phyloP scores from a whole-genome alignment of 108 stramenopile genomes.

The Halocafeteria seosinensis region DNA sequence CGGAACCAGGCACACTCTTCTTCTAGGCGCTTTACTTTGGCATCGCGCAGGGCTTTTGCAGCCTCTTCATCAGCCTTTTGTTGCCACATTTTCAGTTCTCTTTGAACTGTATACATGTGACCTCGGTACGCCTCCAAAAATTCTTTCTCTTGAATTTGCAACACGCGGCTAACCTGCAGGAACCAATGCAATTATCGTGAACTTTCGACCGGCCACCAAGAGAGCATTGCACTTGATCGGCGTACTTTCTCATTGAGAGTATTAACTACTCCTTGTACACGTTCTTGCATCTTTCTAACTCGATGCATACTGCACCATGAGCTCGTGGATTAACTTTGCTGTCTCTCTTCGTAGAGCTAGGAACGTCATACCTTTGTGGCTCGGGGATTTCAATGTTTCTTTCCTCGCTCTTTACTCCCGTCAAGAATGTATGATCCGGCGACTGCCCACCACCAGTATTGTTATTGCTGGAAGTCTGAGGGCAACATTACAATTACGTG shows the following conservation, averaged over 20 bases:
- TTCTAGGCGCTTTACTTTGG: slow-evolving; percentile 18
- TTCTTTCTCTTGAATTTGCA: slow-evolving; percentile 32
- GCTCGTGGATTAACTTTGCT: too few species aligned
- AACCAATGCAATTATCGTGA: background rate
- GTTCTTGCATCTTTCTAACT: slow-evolving; percentile 28
- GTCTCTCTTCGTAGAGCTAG: too few species aligned
- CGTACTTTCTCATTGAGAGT: slow-evolving; percentile 22
- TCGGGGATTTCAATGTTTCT: too few species aligned
- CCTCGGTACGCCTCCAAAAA: slow-evolving; percentile 37
- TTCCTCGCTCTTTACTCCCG: too few species aligned
- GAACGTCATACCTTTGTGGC: too few species aligned
- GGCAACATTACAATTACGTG: too few species aligned
- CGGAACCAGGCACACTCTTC: slow-evolving; percentile 43
- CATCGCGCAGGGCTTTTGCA: slow-evolving; percentile 19
- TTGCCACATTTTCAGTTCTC: slow-evolving; percentile 28
- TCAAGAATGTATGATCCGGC: too few species aligned
- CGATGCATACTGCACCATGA: slow-evolving; percentile 23
- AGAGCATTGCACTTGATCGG: background rate
- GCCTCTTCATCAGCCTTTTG: slow-evolving; percentile 24
- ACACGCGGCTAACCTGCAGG: slow-evolving; percentile 18
- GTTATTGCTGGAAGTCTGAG: too few species aligned
- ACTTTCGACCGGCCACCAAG: background rate
- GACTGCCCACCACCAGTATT: too few species aligned
- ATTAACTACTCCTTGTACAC: slow-evolving; percentile 18
- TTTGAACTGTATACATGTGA: slow-evolving; percentile 42